Evolutionary conservation across 495 filamentous ascomycete genomes (phyloP).

Genomic region (Thermochaetoides thermophila): DNA sequence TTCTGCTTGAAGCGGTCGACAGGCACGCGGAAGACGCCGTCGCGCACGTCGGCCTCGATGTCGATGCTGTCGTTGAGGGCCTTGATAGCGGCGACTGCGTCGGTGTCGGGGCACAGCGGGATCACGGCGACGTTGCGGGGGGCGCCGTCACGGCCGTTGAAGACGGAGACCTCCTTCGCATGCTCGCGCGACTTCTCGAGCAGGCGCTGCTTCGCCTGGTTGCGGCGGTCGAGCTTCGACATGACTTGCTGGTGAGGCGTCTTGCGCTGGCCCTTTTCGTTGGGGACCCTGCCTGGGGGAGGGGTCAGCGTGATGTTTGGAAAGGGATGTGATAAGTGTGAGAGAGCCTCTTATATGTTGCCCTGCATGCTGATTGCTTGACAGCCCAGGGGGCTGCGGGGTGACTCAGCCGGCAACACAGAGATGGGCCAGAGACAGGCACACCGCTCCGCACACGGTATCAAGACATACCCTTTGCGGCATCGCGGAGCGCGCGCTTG

Average conservation of each 20-base stretch:
- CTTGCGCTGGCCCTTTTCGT: slow-evolving; percentile 51
- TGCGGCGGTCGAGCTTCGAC: slow-evolving; percentile 89
- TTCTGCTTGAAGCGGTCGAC: slow-evolving; percentile 90
- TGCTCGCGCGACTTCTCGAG: slow-evolving; percentile 67
- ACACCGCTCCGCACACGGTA: neutral
- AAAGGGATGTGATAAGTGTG: no score
- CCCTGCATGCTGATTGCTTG: no score
- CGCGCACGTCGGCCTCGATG: slow-evolving; percentile 50
- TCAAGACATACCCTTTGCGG: slow-evolving; percentile 56
- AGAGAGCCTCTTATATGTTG: no score
- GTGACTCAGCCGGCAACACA: slow-evolving; percentile 9
- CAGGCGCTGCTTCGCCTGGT: slow-evolving; percentile 80
- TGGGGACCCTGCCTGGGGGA: slow-evolving; percentile 26
- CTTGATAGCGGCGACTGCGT: slow-evolving; percentile 48
- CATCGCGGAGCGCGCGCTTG: slow-evolving; percentile 69
- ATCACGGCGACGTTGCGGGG: slow-evolving; percentile 86
- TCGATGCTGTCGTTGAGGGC: slow-evolving; percentile 67
- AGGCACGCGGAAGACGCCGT: slow-evolving; percentile 42
- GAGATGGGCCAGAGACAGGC: neutral
- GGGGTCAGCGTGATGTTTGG: no score
- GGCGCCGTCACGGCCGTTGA: slow-evolving; percentile 69
- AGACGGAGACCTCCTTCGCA: slow-evolving; percentile 58
- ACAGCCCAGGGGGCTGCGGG: neutral
- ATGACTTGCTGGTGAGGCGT: slow-evolving; percentile 91
- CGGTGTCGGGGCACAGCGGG: slow-evolving; percentile 58